Percentiles rank a stretch among this genome's conserved stretches.
Conservation (phyloP, 495 filamentous ascomycete species). For the Penicillium ochrochloron region DNA sequence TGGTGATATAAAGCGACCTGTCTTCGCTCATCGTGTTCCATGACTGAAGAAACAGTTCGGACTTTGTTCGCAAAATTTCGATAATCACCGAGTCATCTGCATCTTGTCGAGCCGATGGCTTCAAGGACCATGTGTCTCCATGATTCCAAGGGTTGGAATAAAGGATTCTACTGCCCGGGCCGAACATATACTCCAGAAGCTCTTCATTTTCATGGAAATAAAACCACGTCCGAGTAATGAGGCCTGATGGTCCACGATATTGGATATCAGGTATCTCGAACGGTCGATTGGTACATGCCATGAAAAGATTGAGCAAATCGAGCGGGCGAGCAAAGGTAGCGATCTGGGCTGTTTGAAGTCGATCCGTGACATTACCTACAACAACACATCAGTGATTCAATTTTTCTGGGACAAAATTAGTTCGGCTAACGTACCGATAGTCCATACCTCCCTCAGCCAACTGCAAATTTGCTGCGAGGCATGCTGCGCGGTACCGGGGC, state of each 20-base stretch:
- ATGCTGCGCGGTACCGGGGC: constrained; percentile 65
- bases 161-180: constrained; percentile 30
- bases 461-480: constrained; percentile 71
- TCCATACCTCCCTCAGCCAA: constrained; percentile 83
- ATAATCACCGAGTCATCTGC: constrained; percentile 48
- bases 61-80: constrained; percentile 51
- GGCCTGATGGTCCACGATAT: constrained; percentile 33
- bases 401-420: background rate
- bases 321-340: constrained; percentile 48
- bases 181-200: constrained; percentile 44
- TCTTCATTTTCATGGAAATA: constrained; percentile 40
- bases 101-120: constrained; percentile 35
- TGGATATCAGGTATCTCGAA: constrained; percentile 27
- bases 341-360: constrained; percentile 46
- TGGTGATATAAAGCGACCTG: constrained; percentile 49
- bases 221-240: constrained; percentile 42
- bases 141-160: constrained; percentile 36
- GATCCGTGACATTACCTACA: constrained; percentile 42
- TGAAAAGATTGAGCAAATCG: constrained; percentile 42
- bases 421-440: constrained; percentile 59
- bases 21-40: constrained; percentile 48
- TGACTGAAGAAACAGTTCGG: constrained; percentile 48
- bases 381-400: constrained; percentile 21
- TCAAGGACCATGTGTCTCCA: constrained; percentile 27
- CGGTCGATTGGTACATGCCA: constrained; percentile 48